Percentiles rank a stretch among this genome's conserved stretches.
Conservation (phyloP, 306 rosid species). For the Vigna unguiculata region DNA sequence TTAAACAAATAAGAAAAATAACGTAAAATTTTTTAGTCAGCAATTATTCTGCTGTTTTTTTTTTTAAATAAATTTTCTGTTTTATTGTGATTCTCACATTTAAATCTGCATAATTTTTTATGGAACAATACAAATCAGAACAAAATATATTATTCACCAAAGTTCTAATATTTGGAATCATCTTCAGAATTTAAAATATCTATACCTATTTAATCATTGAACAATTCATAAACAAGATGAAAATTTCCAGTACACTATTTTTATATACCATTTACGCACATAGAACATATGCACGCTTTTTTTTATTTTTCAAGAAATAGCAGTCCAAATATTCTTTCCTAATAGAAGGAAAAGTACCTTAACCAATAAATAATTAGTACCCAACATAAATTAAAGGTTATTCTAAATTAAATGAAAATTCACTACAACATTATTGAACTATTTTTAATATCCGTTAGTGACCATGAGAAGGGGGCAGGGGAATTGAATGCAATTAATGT, state of each 20-base stretch:
- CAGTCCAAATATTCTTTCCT: neutral
- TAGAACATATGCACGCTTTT: neutral
- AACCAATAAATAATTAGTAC: neutral
- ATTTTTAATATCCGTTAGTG: neutral
- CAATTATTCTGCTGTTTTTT: too few species aligned
- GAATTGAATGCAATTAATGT: neutral
- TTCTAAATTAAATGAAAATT: neutral
- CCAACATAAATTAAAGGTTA: slow-evolving; percentile 2
- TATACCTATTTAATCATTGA: neutral
- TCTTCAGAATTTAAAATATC: slow-evolving; percentile 1
- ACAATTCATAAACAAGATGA: neutral
- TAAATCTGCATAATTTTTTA: too few species aligned
- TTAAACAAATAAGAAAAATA: too few species aligned
- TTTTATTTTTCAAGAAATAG: neutral
- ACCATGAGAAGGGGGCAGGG: neutral
- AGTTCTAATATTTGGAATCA: neutral
- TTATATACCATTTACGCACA: neutral
- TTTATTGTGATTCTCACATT: too few species aligned
- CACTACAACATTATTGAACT: neutral
- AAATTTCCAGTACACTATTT: slow-evolving; percentile 5
- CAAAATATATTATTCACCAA: slow-evolving; percentile 6
- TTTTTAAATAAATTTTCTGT: too few species aligned
- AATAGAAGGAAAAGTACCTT: neutral
- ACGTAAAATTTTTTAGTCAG: too few species aligned
- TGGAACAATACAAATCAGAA: too few species aligned